Percentiles rank a stretch among this genome's conserved stretches.
These are phyloP conservation scores for Lachancea cidri DNA, from an alignment of 805 yeast species.

Conservation along the genomic window DNA sequence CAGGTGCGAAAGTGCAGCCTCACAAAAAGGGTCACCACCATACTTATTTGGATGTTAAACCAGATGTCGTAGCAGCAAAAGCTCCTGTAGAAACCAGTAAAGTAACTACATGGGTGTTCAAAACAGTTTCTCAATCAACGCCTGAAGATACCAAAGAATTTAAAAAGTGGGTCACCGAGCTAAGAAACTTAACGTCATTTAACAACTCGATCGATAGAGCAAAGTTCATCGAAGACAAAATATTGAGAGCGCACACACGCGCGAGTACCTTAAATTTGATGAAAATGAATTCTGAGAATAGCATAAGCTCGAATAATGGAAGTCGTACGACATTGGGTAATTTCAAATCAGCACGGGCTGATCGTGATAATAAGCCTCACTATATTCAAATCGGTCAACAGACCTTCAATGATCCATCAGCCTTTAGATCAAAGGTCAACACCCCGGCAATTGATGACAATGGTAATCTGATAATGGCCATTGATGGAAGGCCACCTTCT, in stretches of 20 bases:
- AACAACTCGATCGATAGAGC: slow-evolving; percentile 47
- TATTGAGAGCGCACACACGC: slow-evolving; percentile 19
- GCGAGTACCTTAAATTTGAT: slow-evolving; percentile 8
- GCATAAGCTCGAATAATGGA: slow-evolving; percentile 2
- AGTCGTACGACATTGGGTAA: not conserved
- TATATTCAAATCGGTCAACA: slow-evolving; percentile 21
- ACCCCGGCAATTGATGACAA: slow-evolving; percentile 37
- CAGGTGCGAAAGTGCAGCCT: slow-evolving; percentile 10
- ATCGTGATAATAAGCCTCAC: slow-evolving; percentile 18
- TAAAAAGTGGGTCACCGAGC: slow-evolving; percentile 50
- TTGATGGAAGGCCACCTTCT: slow-evolving; percentile 21
- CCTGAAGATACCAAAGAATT: slow-evolving; percentile 41
- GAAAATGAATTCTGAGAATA: slow-evolving; percentile 3
- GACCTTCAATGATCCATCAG: slow-evolving; percentile 8
- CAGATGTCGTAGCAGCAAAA: not conserved
- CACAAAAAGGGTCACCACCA: slow-evolving; percentile 5
- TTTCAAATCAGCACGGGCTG: not conserved
- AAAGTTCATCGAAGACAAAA: slow-evolving; percentile 37
- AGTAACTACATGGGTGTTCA: slow-evolving; percentile 27
- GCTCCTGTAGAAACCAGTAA: slow-evolving; percentile 14
- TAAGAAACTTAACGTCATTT: slow-evolving; percentile 47
- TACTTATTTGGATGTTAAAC: not conserved
- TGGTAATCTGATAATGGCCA: slow-evolving; percentile 32
- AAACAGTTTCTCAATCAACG: slow-evolving; percentile 26
- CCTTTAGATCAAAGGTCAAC: slow-evolving; percentile 22